Evolutionary conservation across 805 yeast genomes (phyloP).

Genomic region (Pichia exigua): DNA sequence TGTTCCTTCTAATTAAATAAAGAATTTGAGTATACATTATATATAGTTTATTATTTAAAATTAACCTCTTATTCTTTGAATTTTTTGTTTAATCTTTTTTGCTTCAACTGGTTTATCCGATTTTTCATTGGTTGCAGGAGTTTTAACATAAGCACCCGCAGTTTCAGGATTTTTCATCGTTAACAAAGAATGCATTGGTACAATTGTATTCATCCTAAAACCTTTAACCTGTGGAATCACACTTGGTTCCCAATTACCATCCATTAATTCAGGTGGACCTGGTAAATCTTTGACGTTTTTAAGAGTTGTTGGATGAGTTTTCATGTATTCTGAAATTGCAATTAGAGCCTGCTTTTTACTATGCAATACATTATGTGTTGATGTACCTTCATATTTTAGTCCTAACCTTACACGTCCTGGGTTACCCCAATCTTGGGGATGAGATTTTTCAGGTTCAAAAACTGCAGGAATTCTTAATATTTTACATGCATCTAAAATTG

Average conservation of each 20-base stretch:
- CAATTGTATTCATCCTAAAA: constrained; percentile 74
- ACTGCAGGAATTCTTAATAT: constrained; percentile 29
- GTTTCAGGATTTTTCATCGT: constrained; percentile 81
- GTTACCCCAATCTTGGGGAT: constrained; percentile 95
- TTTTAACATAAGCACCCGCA: constrained; percentile 53
- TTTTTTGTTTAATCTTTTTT: constrained; percentile 38
- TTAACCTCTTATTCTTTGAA: constrained; percentile 48
- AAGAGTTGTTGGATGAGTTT: constrained; percentile 62
- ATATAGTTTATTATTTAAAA: neutral
- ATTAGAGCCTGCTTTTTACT: constrained; percentile 63
- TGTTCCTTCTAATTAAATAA: constrained; percentile 30
- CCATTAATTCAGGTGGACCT: constrained; percentile 52
- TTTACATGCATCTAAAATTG: constrained; percentile 64
- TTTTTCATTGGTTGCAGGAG: constrained; percentile 33
- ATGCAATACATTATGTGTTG: constrained; percentile 28
- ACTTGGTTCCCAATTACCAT: constrained; percentile 43
- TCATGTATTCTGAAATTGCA: constrained; percentile 52
- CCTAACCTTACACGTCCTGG: constrained; percentile 90
- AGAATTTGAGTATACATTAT: neutral
- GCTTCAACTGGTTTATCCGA: constrained; percentile 30
- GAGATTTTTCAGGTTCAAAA: constrained; percentile 75
- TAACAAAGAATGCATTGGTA: constrained; percentile 79
- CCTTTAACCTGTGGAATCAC: constrained; percentile 77
- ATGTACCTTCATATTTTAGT: constrained; percentile 42
- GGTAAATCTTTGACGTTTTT: constrained; percentile 56